phyloP scores from a whole-genome alignment of 345 rosid species.

The Nephelium lappaceum region DNA sequence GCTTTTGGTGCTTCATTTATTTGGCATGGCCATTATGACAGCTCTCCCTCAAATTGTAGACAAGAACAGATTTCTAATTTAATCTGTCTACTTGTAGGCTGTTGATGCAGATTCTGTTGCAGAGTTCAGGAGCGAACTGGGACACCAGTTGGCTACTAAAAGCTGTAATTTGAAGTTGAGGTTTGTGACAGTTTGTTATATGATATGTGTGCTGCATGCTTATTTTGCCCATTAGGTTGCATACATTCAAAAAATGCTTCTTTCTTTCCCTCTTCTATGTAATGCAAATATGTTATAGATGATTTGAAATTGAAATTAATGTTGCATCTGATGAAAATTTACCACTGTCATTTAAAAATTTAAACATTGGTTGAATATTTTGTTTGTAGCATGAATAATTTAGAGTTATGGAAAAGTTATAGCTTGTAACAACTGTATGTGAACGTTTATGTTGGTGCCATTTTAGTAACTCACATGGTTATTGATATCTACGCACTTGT shows the following conservation, averaged over 20 bases:
- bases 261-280: neutral
- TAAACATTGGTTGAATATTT: no score
- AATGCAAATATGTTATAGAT: neutral
- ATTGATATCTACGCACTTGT: no score
- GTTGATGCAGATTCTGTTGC: constrained; percentile 57
- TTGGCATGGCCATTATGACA: neutral
- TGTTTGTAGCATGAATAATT: no score
- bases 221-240: neutral
- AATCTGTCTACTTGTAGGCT: constrained; percentile 41
- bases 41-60: neutral
- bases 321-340: constrained; percentile 4
- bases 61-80: neutral
- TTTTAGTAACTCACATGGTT: neutral
- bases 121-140: constrained; percentile 72
- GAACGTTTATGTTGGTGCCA: neutral
- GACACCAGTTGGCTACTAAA: constrained; percentile 64
- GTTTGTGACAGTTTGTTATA: constrained; percentile 26
- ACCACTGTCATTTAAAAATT: neutral
- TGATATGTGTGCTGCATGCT: neutral
- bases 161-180: constrained; percentile 50
- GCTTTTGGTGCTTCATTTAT: neutral
- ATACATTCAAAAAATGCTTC: neutral
- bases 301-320: neutral
- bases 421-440: no score
- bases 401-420: no score